phyloP scores from a whole-genome alignment of 148 eudicot genomes.

The Rheum nobile region DNA sequence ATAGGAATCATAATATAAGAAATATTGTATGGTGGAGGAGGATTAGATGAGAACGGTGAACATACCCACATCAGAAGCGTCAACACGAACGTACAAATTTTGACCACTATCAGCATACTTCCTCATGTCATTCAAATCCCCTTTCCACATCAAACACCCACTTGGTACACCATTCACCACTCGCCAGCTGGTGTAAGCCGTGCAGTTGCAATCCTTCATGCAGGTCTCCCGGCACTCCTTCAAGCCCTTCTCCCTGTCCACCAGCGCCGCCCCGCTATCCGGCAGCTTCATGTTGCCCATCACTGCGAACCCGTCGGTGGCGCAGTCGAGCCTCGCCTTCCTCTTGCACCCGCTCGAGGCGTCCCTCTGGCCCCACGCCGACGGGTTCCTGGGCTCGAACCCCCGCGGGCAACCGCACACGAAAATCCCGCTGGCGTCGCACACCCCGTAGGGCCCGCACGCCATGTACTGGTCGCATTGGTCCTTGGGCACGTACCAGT shows the following conservation, averaged over 20 bases:
- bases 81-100: conserved; percentile 26
- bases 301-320: conserved; percentile 33
- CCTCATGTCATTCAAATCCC: conserved; percentile 35
- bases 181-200: conserved; percentile 29
- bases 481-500: conserved; percentile 59
- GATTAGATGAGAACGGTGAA: too few species aligned
- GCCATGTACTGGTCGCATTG: conserved; percentile 45
- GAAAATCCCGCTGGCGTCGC: conserved; percentile 29
- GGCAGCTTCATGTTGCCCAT: conserved; percentile 55
- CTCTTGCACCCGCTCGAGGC: conserved; percentile 47
- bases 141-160: conserved; percentile 41
- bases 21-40: too few species aligned
- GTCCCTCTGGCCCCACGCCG: conserved; percentile 45
- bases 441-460: conserved; percentile 46
- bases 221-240: conserved; percentile 39
- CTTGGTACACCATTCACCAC: conserved; percentile 12
- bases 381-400: conserved; percentile 28
- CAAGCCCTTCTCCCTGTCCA: conserved; percentile 19
- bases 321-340: conserved; percentile 23
- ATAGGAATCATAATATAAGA: too few species aligned
- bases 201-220: conserved; percentile 42
- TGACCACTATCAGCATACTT: conserved; percentile 37
- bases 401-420: conserved; percentile 48
- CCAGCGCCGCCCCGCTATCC: conserved; percentile 16
- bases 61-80: conserved; percentile 33